Base-by-base conservation (phyloP, 805 yeast species). In the Yarrowia phangngaensis region DNA sequence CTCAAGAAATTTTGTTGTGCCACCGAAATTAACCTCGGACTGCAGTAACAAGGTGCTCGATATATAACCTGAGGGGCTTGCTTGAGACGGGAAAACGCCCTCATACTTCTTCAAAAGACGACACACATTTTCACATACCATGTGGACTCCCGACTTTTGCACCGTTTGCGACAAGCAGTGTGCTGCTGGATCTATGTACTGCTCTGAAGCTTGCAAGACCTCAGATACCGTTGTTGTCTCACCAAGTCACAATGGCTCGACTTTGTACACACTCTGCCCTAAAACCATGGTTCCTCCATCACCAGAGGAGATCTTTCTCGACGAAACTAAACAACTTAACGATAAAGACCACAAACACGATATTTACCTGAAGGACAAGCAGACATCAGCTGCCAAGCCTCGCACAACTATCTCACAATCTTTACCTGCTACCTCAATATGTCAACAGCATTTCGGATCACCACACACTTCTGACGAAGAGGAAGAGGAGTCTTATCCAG, bases 101-200 rank as follows among this genome's bases (percentile, higher is more conserved):
- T 14, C 5, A n/a, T n/a, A n/a, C 28, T 14, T 14, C 5, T 14
- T 4, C 30, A 6, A 20, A 16, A 6, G 15, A 24, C 30, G 4
- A 24, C 16, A 35, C 23, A 17, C 31, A 12, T 12, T 22, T 9
- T 8, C 31, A 26, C 23, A 14, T 6, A 3, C 12, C 22, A 64
- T 62, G 64, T 69, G 72, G 73, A 54, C 67, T 54, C 74, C 71
- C 58, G 81, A 77, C 60, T 77, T 65, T 63, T 77, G 82, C 66
- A 68, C 74, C 38, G 79, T 74, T 51, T 77, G 82, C 63, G 80
- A 76, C 57, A 72, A 70, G 56, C 68, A 70, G 53, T 73, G 76
- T 59, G 56, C 70, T 8, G 58, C 62, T 9, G 69, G 68, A 20
- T 56, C 69, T 9, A 70, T 70, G 50, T 73, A 73, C 65, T 73